A percentile compares a stretch with the other conserved stretches of the same genome.
Evolutionary conservation across 139 green algal species (phyloP).

Genomic region (Yamagishiella unicocca): DNA sequence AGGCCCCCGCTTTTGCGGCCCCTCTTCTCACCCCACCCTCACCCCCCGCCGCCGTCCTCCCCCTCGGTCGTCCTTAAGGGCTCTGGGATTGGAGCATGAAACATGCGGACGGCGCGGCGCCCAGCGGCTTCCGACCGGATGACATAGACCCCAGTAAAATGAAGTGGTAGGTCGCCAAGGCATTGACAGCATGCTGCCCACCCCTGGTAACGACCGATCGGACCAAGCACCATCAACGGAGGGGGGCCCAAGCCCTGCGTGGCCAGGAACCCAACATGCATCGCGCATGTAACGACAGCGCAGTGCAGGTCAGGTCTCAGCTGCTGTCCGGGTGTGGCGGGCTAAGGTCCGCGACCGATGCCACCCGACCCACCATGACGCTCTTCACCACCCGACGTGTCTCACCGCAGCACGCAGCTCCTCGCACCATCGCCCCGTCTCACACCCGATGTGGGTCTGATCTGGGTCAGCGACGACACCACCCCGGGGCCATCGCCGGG

Average conservation of each 20-base stretch:
- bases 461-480: background rate
- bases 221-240: background rate
- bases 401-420: background rate
- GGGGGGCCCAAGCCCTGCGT: too few relatives aligned
- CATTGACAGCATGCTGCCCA: background rate
- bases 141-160: conserved; percentile 59
- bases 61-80: conserved; percentile 60
- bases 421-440: background rate
- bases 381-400: too few relatives aligned
- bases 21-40: background rate
- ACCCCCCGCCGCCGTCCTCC: background rate
- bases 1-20: background rate
- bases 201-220: background rate
- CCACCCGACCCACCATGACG: too few relatives aligned
- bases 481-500: background rate
- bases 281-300: too few relatives aligned
- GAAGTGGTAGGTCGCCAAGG: conserved; percentile 45
- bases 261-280: too few relatives aligned
- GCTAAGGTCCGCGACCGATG: too few relatives aligned
- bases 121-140: background rate
- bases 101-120: conserved; percentile 66
- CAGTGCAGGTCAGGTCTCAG: too few relatives aligned
- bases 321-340: too few relatives aligned
- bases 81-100: conserved; percentile 91
- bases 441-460: background rate